Evolutionary conservation across 2,329 filamentous ascomycete genomes (phyloP).

Genomic region (Penicillium paneum): DNA sequence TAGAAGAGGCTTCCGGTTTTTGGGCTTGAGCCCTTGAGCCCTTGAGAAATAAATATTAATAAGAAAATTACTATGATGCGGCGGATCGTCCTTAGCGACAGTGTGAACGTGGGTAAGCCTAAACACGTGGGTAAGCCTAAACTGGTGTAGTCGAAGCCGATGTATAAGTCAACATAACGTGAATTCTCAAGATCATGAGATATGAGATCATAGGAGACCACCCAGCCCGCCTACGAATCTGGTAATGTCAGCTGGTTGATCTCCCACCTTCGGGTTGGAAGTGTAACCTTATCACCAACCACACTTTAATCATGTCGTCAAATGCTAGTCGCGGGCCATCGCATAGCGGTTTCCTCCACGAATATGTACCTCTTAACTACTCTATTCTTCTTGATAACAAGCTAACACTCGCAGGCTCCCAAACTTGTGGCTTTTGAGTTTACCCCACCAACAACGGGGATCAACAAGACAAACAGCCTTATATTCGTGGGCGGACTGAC

Average conservation of each 20-base stretch:
- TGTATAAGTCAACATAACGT: too few species aligned
- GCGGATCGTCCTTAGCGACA: too few species aligned
- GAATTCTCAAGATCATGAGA: too few species aligned
- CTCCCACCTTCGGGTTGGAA: background rate
- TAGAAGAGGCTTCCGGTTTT: too few species aligned
- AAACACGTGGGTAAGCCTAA: too few species aligned
- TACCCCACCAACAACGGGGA: constrained; percentile 18
- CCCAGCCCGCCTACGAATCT: background rate
- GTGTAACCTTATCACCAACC: background rate
- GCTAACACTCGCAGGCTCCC: constrained; percentile 30
- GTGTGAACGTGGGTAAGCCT: too few species aligned
- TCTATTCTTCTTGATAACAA: background rate
- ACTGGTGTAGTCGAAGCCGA: too few species aligned
- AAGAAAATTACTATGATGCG: too few species aligned
- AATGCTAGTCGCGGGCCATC: constrained; percentile 18
- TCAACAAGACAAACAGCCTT: constrained; percentile 47
- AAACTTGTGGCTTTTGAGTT: constrained; percentile 45
- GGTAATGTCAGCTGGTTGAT: constrained; percentile 13
- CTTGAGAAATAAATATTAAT: too few species aligned
- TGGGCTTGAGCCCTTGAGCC: too few species aligned
- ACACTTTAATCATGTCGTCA: constrained; percentile 7
- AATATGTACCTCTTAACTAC: constrained; percentile 32
- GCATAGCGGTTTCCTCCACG: constrained; percentile 34
- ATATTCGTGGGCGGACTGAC: constrained; percentile 59
- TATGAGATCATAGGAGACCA: too few species aligned